Percentiles rank a stretch among this genome's conserved stretches.
Conservation (phyloP, 495 filamentous ascomycete species). For the Hyaloscypha bicolor region DNA sequence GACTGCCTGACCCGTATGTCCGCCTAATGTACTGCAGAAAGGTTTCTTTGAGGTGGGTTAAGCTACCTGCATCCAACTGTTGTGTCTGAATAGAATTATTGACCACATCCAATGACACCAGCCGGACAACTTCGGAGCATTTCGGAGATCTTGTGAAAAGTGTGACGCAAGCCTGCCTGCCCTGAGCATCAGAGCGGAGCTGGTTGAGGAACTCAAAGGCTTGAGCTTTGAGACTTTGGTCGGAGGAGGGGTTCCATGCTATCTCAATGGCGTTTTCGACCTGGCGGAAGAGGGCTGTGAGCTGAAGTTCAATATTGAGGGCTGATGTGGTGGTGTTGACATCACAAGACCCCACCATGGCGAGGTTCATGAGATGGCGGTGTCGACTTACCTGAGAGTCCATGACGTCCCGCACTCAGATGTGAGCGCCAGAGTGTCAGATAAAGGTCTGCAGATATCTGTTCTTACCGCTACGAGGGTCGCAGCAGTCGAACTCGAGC, state of each 20-base stretch:
- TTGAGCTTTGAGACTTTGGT: conserved; percentile 76
- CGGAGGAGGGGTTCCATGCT: conserved; percentile 75
- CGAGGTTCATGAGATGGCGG: conserved; percentile 5
- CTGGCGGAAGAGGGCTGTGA: conserved; percentile 44
- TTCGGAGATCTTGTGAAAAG: conserved; percentile 85
- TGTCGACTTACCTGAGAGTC: conserved; percentile 32
- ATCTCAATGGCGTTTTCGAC: conserved; percentile 92
- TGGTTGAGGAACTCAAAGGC: conserved; percentile 87
- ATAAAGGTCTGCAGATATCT: conserved; percentile 6
- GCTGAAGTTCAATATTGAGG: not conserved
- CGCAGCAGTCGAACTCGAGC: conserved; percentile 15
- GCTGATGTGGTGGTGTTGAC: not conserved
- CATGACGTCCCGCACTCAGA: conserved; percentile 21
- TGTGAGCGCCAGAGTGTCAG: not conserved
- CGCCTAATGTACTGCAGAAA: conserved; percentile 76
- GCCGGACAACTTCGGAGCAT: conserved; percentile 79
- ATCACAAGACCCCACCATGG: not conserved
- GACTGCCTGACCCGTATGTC: conserved; percentile 61
- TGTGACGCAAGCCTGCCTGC: conserved; percentile 82
- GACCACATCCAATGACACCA: conserved; percentile 85
- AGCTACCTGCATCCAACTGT: conserved; percentile 64
- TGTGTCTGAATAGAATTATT: conserved; percentile 84
- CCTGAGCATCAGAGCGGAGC: conserved; percentile 73
- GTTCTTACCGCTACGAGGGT: conserved; percentile 24
- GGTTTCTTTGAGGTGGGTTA: conserved; percentile 72